phyloP scores from a whole-genome alignment of 768 basidiomycete species.

The Tephrocybe sp. region DNA sequence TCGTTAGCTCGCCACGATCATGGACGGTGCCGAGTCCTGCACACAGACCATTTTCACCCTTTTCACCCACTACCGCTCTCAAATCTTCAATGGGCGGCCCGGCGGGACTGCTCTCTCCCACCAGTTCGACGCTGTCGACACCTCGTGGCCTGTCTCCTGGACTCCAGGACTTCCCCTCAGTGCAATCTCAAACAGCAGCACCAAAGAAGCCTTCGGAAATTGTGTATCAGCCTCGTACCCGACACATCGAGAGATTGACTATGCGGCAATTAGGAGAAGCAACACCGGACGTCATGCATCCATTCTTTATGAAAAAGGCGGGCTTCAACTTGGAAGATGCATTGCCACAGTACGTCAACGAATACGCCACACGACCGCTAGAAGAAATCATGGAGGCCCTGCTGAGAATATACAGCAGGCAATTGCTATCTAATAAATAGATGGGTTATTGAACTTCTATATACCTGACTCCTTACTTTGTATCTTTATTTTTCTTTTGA shows the following conservation, averaged over 20 bases:
- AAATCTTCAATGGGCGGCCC: slow-evolving; percentile 16
- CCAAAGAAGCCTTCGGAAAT: slow-evolving; percentile 28
- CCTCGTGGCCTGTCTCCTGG: slow-evolving; percentile 5
- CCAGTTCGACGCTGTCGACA: slow-evolving; percentile 17
- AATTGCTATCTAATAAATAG: slow-evolving; percentile 44
- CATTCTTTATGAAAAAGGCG: slow-evolving; percentile 82
- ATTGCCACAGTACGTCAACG: slow-evolving; percentile 83
- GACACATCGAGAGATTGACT: slow-evolving; percentile 75
- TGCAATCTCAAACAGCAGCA: slow-evolving; percentile 6
- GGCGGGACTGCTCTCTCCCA: slow-evolving; percentile 15
- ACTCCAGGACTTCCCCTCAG: slow-evolving; percentile 12
- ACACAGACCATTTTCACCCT: slow-evolving; percentile 16
- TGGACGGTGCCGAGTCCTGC: slow-evolving; percentile 25
- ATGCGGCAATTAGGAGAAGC: slow-evolving; percentile 87
- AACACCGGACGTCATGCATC: slow-evolving; percentile 87
- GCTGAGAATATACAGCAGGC: slow-evolving; percentile 72
- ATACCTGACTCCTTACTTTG: not conserved
- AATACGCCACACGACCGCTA: slow-evolving; percentile 79
- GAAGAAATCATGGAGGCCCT: slow-evolving; percentile 84
- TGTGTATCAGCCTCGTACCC: slow-evolving; percentile 52
- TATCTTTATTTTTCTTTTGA: not conserved
- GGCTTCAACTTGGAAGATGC: slow-evolving; percentile 83
- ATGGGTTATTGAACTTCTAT: not conserved
- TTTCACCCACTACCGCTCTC: slow-evolving; percentile 25
- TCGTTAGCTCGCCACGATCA: slow-evolving; percentile 25